Evolutionary conservation across 768 basidiomycete genomes (phyloP), one percentile per base, ranked within the genome.

Genomic region (Mycena galericulata): DNA sequence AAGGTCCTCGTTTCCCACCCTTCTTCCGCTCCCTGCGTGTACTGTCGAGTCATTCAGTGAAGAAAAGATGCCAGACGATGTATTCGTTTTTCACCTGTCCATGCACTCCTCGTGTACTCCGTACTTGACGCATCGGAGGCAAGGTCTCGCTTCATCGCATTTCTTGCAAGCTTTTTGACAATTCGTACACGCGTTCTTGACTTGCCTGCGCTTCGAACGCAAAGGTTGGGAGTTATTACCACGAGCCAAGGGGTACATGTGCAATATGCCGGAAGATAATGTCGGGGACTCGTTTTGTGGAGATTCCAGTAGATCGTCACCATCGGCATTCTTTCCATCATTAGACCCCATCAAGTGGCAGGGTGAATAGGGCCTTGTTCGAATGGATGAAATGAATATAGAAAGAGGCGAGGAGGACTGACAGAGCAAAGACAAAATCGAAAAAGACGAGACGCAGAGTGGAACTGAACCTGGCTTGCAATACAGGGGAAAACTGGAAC

Each of bases 151-250:
- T 74, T 94, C 93, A 80, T 95, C 94, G 47, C 62, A 95, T 78
- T 95, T 94, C 85, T 95, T 95, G 86, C 93, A 95, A 3, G 94
- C 92, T 77, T 93, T 94, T 79, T 95, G 94, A 76, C 94, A 95
- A 71, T 93, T 93, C 34, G 93, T 95, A 79, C 94, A 95, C 58
- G 94, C 94, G 71, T 94, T 95, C 86, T 95, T 95, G 83, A 95
- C 94, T 75, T 95, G 94, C 59, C 91, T 85, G 71, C 94, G 92
- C 80, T 95, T 95, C 41, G 46, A 34, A 20, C 50, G 67, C 32
- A 46, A 46, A 34, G 45, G 12, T 27, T 50, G 54, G 30, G 50
- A 58, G 15, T 29, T 24, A 49, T 12, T 12, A 69, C 84, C 83
- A 41, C 85, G 81, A 60, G 88, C 82, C 81, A 90, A 89, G 54